Conservation (phyloP, 1,139 yeast genomes). For the Meyerozyma athensensis region DNA sequence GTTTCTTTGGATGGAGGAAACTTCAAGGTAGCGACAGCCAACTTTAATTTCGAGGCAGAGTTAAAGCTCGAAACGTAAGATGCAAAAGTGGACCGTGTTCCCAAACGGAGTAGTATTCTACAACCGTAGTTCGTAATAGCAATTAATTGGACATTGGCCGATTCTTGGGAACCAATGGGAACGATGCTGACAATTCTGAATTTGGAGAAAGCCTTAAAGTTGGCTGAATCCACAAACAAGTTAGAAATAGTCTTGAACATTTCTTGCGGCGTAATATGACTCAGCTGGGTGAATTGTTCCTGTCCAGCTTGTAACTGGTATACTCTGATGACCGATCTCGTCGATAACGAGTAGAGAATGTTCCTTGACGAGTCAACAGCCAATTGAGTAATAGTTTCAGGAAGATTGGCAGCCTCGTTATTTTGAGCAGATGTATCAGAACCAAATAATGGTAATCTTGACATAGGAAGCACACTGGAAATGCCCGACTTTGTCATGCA, state of each 20-base stretch:
- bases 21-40: slow-evolving; percentile 52
- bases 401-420: slow-evolving; percentile 18
- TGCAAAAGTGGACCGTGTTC: slow-evolving; percentile 26
- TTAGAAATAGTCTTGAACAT: slow-evolving; percentile 57
- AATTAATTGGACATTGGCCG: slow-evolving; percentile 66
- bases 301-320: slow-evolving; percentile 50
- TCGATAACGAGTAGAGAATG: slow-evolving; percentile 76
- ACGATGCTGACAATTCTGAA: slow-evolving; percentile 61
- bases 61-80: slow-evolving; percentile 22
- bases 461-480: slow-evolving; percentile 51
- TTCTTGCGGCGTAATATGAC: slow-evolving; percentile 42
- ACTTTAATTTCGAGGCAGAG: slow-evolving; percentile 25
- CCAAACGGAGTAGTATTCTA: slow-evolving; percentile 62
- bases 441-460: slow-evolving; percentile 39
- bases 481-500: slow-evolving; percentile 72
- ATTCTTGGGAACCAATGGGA: slow-evolving; percentile 59
- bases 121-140: slow-evolving; percentile 88
- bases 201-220: slow-evolving; percentile 39
- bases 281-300: slow-evolving; percentile 34
- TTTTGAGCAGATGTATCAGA: slow-evolving; percentile 12
- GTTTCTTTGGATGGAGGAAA: slow-evolving; percentile 72
- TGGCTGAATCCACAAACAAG: slow-evolving; percentile 40
- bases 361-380: slow-evolving; percentile 74
- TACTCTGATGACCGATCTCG: slow-evolving; percentile 76
- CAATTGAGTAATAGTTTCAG: slow-evolving; percentile 61